Evolutionary conservation across 805 yeast genomes (phyloP).

Genomic region (Suhomyces tanzawaensis): DNA sequence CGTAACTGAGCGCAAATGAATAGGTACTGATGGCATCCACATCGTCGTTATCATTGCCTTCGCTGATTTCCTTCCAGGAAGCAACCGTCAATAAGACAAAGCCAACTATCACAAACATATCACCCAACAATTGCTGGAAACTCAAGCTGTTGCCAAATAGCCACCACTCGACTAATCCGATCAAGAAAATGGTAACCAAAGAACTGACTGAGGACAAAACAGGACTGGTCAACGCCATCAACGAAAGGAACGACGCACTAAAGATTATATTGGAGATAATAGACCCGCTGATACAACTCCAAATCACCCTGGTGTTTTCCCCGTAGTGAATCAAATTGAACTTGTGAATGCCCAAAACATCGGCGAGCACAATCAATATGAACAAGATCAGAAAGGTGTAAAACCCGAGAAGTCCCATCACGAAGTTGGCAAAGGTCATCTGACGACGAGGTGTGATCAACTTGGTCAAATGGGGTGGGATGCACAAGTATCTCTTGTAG

Average conservation of each 20-base stretch:
- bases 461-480: conserved; percentile 53
- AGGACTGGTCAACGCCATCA: conserved; percentile 84
- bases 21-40: conserved; percentile 41
- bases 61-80: conserved; percentile 62
- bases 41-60: conserved; percentile 46
- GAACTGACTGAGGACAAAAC: conserved; percentile 72
- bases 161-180: conserved; percentile 73
- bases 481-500: conserved; percentile 73
- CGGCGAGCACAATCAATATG: conserved; percentile 45
- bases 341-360: conserved; percentile 53
- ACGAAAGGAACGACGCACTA: conserved; percentile 67
- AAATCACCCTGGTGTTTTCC: conserved; percentile 33
- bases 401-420: conserved; percentile 66
- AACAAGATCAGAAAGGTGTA: conserved; percentile 52
- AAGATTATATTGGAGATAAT: conserved; percentile 62
- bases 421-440: conserved; percentile 75
- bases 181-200: conserved; percentile 72
- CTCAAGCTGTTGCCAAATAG: conserved; percentile 59
- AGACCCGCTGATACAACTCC: conserved; percentile 51
- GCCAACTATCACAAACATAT: conserved; percentile 65
- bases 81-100: conserved; percentile 63
- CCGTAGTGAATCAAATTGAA: conserved; percentile 54
- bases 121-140: conserved; percentile 62
- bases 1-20: conserved; percentile 39
- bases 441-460: conserved; percentile 57